Evolutionary conservation across 176 grass and related monocot genomes (phyloP), one percentile per base, ranked within the genome.

Genomic region (Eleusine indica): DNA sequence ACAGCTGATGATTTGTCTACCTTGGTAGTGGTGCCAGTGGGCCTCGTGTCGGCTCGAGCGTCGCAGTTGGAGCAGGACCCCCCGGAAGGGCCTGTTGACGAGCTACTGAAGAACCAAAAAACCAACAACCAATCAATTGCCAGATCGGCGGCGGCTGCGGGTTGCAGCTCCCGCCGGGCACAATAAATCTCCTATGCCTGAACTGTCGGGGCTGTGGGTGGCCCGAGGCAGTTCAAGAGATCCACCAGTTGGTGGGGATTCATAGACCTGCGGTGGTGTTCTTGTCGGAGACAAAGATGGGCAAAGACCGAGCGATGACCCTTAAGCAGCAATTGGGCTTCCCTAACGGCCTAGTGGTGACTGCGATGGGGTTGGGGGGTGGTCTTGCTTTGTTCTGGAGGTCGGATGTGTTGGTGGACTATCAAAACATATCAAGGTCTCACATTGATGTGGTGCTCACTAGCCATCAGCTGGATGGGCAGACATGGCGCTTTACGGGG

Each of bases 141-240:
- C 22, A 8, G 5, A 73, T 73, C 43, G 43, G 43, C n/a, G 70
- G 11, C 3, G n/a, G 70, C 43, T 48, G 70, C n/a, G 1, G 0
- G 40, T 1, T 1, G 42, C 42, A 48, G 69, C 69, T 42, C 41
- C 42, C 41, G 4, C n/a, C 42, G 42, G n/a, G n/a, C 12, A 48
- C 70, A 73, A 73, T 73, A 43, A 73, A 49, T 49, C 10, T 22
- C 3, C 12, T 73, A 16, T 29, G 64, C 17, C 29, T 67, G 21
- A 71, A 71, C 68, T 71, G 41, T 9, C 41, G 40, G 40, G 68
- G 68, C 41, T 68, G 35, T 1, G 66, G 66, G 14, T 14, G 7
- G 66, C 35, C 14, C 5, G 66, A 68, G 66, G 69, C 69, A 71
- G 69, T 71, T 71, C 70, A 48, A 5, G 70, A 72, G 12, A 42